These are phyloP conservation scores for Larix sibirica DNA, from an alignment of 83 land plant species.

Conservation along the genomic window DNA sequence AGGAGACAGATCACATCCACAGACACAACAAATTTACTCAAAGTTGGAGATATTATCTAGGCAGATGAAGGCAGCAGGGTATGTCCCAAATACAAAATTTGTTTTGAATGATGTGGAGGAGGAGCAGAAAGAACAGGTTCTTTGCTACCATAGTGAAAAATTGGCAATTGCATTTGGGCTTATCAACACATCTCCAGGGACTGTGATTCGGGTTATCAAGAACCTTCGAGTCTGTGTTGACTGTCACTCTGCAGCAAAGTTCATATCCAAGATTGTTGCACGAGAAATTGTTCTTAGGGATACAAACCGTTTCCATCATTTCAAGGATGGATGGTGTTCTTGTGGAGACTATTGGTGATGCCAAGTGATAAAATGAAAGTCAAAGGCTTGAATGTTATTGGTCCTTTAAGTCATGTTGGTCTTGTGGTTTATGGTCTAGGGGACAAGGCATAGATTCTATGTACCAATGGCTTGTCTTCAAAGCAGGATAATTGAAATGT, in stretches of 20 bases:
- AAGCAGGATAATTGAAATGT: no score
- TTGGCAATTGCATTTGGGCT: slow-evolving; percentile 51
- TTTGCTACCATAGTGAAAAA: slow-evolving; percentile 49
- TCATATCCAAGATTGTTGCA: slow-evolving; percentile 24
- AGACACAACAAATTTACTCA: neutral
- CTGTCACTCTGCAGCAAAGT: slow-evolving; percentile 44
- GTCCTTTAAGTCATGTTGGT: no score
- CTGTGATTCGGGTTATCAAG: slow-evolving; percentile 37
- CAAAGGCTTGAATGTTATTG: no score
- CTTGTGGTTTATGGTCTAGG: no score
- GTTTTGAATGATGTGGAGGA: slow-evolving; percentile 46
- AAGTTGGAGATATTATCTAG: neutral
- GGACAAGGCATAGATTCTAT: no score
- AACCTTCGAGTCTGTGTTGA: slow-evolving; percentile 47
- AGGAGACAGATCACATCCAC: slow-evolving; percentile 2
- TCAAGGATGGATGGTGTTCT: no score
- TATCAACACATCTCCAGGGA: slow-evolving; percentile 28
- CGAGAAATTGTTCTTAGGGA: neutral
- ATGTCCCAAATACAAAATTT: slow-evolving; percentile 22
- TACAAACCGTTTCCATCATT: no score
- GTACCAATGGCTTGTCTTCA: no score
- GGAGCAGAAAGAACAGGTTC: slow-evolving; percentile 34
- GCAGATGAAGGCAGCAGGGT: neutral
- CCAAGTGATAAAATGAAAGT: no score
- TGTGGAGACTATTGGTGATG: no score